phyloP scores from a whole-genome alignment of 345 rosid species.

The Camelina sativa region DNA sequence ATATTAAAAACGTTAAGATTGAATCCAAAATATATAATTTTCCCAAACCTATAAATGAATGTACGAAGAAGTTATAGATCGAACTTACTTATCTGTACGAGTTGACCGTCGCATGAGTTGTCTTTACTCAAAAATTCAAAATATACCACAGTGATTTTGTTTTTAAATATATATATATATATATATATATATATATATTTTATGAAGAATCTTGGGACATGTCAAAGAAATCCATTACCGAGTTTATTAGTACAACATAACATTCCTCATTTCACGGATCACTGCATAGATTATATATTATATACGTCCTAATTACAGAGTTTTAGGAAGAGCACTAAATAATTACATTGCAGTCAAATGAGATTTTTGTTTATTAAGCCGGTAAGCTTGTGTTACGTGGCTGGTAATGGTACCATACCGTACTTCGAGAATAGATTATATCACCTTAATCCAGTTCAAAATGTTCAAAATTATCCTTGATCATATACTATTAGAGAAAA shows the following conservation, averaged over 20 bases:
- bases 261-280: constrained; percentile 37
- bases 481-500: background rate
- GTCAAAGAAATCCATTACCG: constrained; percentile 23
- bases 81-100: background rate
- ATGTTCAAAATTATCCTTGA: constrained; percentile 1
- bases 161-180: background rate
- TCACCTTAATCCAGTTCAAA: constrained; percentile 11
- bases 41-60: no score
- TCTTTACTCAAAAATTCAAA: background rate
- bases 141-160: background rate
- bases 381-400: constrained; percentile 27
- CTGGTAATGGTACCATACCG: constrained; percentile 35
- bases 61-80: no score
- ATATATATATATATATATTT: background rate
- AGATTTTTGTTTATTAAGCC: constrained; percentile 5
- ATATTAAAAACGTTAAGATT: no score
- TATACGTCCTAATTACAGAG: background rate
- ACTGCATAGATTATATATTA: background rate
- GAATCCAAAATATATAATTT: no score
- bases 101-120: constrained; percentile 27
- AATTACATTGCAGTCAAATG: constrained; percentile 5
- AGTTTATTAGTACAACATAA: constrained; percentile 19
- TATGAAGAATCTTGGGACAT: constrained; percentile 31
- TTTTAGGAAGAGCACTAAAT: background rate
- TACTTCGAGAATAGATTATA: constrained; percentile 27